Percentiles rank a stretch among this genome's conserved stretches.
These are phyloP conservation scores for Lepiota brunneoincarnata DNA, from an alignment of 768 basidiomycete genomes.

Conservation along the genomic window DNA sequence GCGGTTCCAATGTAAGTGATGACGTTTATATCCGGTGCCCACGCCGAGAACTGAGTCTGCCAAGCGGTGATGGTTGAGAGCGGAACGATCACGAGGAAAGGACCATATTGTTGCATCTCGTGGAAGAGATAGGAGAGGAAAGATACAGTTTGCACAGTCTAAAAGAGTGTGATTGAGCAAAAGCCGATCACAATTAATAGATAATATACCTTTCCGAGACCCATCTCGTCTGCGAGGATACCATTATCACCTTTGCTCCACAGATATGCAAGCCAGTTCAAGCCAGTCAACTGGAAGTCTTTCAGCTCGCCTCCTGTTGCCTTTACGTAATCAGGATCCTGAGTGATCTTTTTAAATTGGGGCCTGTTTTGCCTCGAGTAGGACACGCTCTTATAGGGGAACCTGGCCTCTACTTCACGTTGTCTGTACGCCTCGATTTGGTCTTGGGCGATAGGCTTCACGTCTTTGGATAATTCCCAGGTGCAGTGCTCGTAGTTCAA, in stretches of 20 bases:
- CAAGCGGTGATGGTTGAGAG: constrained; percentile 97
- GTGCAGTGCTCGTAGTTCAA: constrained; percentile 94
- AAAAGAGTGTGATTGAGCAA: constrained; percentile 15
- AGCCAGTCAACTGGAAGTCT: constrained; percentile 96
- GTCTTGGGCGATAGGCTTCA: constrained; percentile 71
- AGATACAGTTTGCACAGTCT: constrained; percentile 95
- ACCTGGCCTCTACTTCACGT: constrained; percentile 74
- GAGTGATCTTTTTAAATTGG: constrained; percentile 74
- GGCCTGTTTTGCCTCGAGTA: constrained; percentile 74
- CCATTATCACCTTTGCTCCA: constrained; percentile 97
- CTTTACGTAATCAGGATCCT: constrained; percentile 84
- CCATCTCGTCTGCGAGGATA: constrained; percentile 99
- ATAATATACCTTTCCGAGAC: constrained; percentile 80
- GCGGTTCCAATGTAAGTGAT: constrained; percentile 95
- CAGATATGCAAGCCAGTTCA: constrained; percentile 98
- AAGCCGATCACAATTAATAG: neutral
- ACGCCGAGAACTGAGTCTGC: constrained; percentile 91
- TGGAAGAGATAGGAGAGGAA: constrained; percentile 96
- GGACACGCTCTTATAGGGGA: constrained; percentile 79
- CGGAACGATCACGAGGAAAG: constrained; percentile 96
- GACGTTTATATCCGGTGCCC: constrained; percentile 97
- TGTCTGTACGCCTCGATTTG: constrained; percentile 78
- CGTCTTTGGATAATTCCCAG: constrained; percentile 86
- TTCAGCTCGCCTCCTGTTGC: constrained; percentile 84
- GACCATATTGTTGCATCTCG: constrained; percentile 88